Conservation (phyloP, 2,329 filamentous ascomycete species). For the Magnaporthales sp. region DNA sequence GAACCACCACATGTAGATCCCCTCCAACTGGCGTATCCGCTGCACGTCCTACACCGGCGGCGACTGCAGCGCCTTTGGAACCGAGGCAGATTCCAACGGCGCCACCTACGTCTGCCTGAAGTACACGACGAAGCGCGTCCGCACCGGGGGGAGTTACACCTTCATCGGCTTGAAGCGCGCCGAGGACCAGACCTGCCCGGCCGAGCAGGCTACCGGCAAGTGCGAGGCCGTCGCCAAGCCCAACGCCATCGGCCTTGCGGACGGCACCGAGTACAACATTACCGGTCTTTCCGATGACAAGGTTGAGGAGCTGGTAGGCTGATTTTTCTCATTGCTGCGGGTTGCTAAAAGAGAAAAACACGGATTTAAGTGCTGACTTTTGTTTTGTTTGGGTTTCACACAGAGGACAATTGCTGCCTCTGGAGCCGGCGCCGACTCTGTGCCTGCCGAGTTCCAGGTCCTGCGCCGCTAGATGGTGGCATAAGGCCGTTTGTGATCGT, state of each 20-base stretch:
- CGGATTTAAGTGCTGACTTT: neutral
- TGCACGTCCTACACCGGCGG: neutral
- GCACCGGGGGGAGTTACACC: neutral
- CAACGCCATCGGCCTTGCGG: neutral
- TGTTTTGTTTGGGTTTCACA: neutral
- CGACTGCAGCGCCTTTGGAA: neutral
- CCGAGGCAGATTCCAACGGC: neutral
- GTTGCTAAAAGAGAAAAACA: too few relatives aligned
- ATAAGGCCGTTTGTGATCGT: too few relatives aligned
- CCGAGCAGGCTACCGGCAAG: neutral
- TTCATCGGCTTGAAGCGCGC: conserved; percentile 1
- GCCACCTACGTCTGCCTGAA: neutral
- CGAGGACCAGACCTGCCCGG: neutral
- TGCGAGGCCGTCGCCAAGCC: neutral
- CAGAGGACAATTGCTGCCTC: neutral
- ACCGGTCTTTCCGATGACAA: neutral
- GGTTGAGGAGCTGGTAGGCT: neutral
- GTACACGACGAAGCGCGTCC: neutral
- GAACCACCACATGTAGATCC: neutral
- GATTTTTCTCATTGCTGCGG: neutral
- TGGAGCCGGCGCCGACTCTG: neutral
- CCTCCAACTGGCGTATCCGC: neutral
- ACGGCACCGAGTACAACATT: conserved; percentile 2
- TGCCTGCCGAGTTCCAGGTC: neutral
- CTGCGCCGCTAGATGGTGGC: neutral